Evolutionary conservation across 23 red algal genomes (phyloP).

Genomic region (Porphyridium purpureum): DNA sequence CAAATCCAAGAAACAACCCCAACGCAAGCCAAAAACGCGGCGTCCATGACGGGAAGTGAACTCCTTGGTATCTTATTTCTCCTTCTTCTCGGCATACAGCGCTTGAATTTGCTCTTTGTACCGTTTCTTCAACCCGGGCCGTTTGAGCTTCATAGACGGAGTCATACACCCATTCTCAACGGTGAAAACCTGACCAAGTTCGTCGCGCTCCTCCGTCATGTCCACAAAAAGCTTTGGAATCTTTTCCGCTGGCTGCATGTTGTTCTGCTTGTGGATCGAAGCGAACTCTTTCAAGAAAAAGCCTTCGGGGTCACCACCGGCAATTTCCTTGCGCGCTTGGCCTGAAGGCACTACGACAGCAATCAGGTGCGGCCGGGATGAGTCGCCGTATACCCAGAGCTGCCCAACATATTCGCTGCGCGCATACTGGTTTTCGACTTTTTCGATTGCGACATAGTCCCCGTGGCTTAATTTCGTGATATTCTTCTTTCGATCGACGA

Average conservation of each 20-base stretch:
- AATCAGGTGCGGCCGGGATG: slow-evolving; percentile 4
- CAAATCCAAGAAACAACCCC: too few species aligned
- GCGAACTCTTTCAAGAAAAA: too few species aligned
- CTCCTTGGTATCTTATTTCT: too few species aligned
- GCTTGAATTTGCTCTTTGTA: slow-evolving; percentile 15
- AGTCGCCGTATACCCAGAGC: slow-evolving; percentile 36
- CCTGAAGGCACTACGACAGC: slow-evolving; percentile 44
- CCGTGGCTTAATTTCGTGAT: slow-evolving; percentile 30
- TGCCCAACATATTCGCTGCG: slow-evolving; percentile 10
- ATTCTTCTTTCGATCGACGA: slow-evolving; percentile 59
- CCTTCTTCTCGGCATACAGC: slow-evolving; percentile 22
- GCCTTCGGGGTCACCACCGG: too few species aligned
- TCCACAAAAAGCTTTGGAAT: too few species aligned
- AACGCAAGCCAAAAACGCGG: too few species aligned
- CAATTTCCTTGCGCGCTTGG: too few species aligned
- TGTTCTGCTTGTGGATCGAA: too few species aligned
- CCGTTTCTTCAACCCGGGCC: slow-evolving; percentile 4
- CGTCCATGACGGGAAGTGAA: too few species aligned
- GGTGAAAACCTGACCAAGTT: slow-evolving; percentile 15
- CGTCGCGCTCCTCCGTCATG: slow-evolving; percentile 17
- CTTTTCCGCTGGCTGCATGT: too few species aligned
- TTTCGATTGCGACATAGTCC: slow-evolving; percentile 36
- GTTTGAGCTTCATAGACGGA: slow-evolving; percentile 32
- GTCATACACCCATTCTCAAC: slow-evolving; percentile 30
- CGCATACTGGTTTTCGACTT: slow-evolving; percentile 14